Evolutionary conservation across 441 rosid genomes (phyloP).

Genomic region (Breynia disticha): DNA sequence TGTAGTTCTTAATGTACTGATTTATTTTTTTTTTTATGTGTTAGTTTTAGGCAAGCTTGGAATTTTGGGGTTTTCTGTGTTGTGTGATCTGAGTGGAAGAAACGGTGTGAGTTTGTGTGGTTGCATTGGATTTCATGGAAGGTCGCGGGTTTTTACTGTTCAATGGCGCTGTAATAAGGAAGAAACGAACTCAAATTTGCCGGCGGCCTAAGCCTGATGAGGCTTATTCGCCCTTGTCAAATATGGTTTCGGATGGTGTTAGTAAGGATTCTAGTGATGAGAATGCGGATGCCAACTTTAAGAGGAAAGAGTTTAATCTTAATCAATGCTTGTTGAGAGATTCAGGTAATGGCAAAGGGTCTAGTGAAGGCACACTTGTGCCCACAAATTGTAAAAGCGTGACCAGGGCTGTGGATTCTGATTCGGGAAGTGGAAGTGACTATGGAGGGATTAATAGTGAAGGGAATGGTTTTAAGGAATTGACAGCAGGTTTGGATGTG

Average conservation of each 20-base stretch:
- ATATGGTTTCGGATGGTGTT: conserved; percentile 34
- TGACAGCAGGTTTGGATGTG: conserved; percentile 21
- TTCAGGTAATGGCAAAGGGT: conserved; percentile 26
- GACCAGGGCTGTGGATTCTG: conserved; percentile 18
- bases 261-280: conserved; percentile 68
- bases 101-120: conserved; percentile 10
- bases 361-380: conserved; percentile 69
- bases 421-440: conserved; percentile 12
- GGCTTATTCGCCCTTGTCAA: conserved; percentile 27
- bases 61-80: conserved; percentile 6
- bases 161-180: conserved; percentile 41
- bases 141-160: conserved; percentile 26
- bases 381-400: conserved; percentile 58
- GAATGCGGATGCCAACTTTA: conserved; percentile 37
- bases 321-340: conserved; percentile 47
- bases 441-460: conserved; percentile 40
- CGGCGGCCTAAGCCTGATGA: conserved; percentile 64
- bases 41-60: conserved; percentile 8
- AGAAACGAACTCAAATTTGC: conserved; percentile 53
- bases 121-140: conserved; percentile 36
- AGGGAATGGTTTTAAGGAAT: conserved; percentile 26
- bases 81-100: conserved; percentile 15
- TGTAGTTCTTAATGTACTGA: conserved; percentile 6
- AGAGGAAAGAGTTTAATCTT: conserved; percentile 62
- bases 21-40: conserved; percentile 5